Conservation (phyloP, 2,329 filamentous ascomycete genomes). For the Tolypocladium tundrense region DNA sequence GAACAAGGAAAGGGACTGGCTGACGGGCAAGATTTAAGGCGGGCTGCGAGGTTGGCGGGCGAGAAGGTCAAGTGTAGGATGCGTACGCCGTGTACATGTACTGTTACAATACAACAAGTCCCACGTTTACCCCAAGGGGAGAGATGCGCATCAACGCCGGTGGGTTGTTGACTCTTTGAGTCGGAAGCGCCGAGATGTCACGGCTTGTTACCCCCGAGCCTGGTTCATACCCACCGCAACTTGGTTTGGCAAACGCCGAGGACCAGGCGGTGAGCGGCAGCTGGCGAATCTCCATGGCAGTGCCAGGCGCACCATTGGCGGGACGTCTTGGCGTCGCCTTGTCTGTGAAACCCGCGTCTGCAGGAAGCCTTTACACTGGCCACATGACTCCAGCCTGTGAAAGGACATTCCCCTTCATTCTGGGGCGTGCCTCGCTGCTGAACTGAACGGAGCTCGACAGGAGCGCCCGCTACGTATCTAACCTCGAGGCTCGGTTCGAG, state of each 20-base stretch:
- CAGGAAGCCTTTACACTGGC: neutral
- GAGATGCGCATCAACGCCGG: neutral
- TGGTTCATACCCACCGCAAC: neutral
- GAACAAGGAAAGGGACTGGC: conserved; percentile 32
- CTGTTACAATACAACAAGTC: neutral
- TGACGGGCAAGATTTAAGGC: conserved; percentile 26
- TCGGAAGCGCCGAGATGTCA: neutral
- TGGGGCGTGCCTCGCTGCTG: conserved; percentile 4
- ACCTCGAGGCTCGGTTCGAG: conserved; percentile 12
- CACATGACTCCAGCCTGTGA: neutral
- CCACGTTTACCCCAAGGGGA: neutral
- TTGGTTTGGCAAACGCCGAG: neutral
- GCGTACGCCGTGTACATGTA: neutral
- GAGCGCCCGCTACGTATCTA: no score
- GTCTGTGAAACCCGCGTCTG: neutral
- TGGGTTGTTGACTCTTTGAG: neutral
- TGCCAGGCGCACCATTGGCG: neutral
- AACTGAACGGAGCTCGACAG: conserved; percentile 15
- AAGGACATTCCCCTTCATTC: neutral
- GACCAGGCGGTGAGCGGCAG: neutral
- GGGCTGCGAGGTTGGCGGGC: neutral
- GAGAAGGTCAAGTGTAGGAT: neutral
- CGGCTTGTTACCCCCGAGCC: neutral
- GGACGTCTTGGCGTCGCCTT: neutral
- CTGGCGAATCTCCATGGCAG: neutral